Evolutionary conservation across 2,329 filamentous ascomycete species (phyloP), one percentile per base, ranked within the genome.

Genomic region (Cercospora zeina): DNA sequence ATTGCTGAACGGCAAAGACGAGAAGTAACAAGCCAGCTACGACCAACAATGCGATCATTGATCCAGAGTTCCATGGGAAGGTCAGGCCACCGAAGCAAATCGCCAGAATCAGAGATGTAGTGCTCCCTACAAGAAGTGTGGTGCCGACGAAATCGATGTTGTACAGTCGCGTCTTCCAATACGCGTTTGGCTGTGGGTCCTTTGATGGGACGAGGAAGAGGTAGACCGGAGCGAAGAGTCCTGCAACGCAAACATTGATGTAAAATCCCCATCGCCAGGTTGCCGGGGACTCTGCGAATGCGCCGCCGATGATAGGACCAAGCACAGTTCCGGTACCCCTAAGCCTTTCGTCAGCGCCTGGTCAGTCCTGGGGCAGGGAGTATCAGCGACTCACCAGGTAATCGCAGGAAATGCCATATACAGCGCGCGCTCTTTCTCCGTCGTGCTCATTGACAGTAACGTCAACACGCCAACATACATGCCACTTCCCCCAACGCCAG

Each of bases 41-140:
- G 16, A 81, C 74, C 68, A 82, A 83, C 4, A 80, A 73, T 0
- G 75, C 76, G 54, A 86, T 82, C 19, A 78, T 76, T 0, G 74
- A 70, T 0, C 74, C 76, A 3, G 73, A 76, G 49, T 73, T 69
- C 83, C 83, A 87, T 0, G 75, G 66, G 57, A 79, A 86, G 7
- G 78, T 37, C 0, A 73, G 71, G 1, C 84, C 83, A 8, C 81
- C 83, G 47, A 85, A 82, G 58, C 76, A 77, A 62, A 85, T 77
- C 1, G 77, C 81, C 71, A 86, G 77, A 27, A 82, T 73, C 33
- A 81, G 65, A 7, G 72, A 71, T 1, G 76, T 68, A 39, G 79
- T 77, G n/a, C 76, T 74, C 1, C 75, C 81, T 0, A 76, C 69
- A 47, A 75, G 78, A 3, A 85, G 74, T 6, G 80, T 34, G 1